A percentile compares a stretch with the other conserved stretches of the same genome.
Conservation (phyloP, 139 green algal genomes). For the Pleodorina starrii region DNA sequence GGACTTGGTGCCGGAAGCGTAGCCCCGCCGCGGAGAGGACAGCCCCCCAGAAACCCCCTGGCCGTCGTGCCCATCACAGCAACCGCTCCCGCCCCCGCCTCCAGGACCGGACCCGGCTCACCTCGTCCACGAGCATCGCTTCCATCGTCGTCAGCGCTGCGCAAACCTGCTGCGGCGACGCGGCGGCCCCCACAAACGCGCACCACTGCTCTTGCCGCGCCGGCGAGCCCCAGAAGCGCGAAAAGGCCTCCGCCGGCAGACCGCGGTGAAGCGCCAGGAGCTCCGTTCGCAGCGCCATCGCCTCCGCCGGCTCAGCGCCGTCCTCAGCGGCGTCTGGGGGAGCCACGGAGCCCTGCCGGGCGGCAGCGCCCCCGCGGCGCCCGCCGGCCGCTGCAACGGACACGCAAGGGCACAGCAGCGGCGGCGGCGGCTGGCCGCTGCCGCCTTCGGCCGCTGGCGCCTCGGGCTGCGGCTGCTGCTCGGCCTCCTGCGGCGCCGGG, state of each 20-base stretch:
- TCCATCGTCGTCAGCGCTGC: slow-evolving; percentile 69
- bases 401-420: slow-evolving; percentile 1
- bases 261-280: slow-evolving; percentile 39
- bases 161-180: slow-evolving; percentile 54
- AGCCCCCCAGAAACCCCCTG: too few species aligned
- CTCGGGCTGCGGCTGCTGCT: background rate
- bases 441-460: background rate
- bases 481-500: background rate
- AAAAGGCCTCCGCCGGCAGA: slow-evolving; percentile 47
- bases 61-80: too few species aligned
- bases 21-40: too few species aligned
- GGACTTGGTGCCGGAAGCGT: too few species aligned
- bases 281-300: slow-evolving; percentile 44
- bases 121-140: slow-evolving; percentile 62
- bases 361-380: background rate
- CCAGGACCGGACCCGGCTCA: background rate
- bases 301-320: slow-evolving; percentile 33
- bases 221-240: slow-evolving; percentile 55
- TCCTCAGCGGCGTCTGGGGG: background rate
- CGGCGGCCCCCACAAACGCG: slow-evolving; percentile 35
- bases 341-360: background rate
- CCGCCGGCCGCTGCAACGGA: background rate
- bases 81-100: background rate
- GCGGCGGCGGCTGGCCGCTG: background rate
- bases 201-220: slow-evolving; percentile 49